Base-by-base conservation (phyloP, 2,329 filamentous ascomycete species). In the Phialophora tarda region DNA sequence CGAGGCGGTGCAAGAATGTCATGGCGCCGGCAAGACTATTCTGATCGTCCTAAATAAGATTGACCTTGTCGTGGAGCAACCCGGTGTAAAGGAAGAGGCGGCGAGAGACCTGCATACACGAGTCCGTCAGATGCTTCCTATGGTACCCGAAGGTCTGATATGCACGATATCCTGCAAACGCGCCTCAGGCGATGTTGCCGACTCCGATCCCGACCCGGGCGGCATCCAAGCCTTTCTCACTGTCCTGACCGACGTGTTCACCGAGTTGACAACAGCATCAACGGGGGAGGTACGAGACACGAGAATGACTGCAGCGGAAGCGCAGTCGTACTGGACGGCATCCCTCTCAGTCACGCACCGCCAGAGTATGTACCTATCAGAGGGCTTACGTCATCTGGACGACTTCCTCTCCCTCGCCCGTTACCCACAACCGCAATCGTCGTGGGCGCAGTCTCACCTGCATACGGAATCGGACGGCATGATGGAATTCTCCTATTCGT, bases 291-390 rank as follows among this genome's bases (percentile, higher is more conserved):
- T 54, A 11, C 57, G n/a, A 17, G 30, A 55, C 12, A 4, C 14
- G 4, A 41, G 30, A 61, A 79, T 82, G 60, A 78, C 77, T 7
- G 76, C 80, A 12, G 69, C 74, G 3, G 77, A 78, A 41, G 68
- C 69, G 5, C 71, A 59, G 51, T 64, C 69, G 26, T 73, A 73
- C 57, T 88, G 91, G 82, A 87, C 93, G 79, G 91, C 96, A 74
- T 89, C 95, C 4, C 85, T 97, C 3, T 93, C 93, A 63, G 93
- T 97, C 44, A 97, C 92, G 21, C 92, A 94, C 78, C 89, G 95
- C 65, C 95, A 99, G 81, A 86, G 91, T 59, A 86, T 92, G 76
- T 88, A 97, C 60, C 84, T 99, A 55, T 84, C 87, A 58, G 84
- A 88, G 75, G 97, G 94, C 76, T 83, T 89, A 12, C 76, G 77